These are phyloP conservation scores for Daedalea quercina DNA, from an alignment of 768 basidiomycete species.

Conservation along the genomic window DNA sequence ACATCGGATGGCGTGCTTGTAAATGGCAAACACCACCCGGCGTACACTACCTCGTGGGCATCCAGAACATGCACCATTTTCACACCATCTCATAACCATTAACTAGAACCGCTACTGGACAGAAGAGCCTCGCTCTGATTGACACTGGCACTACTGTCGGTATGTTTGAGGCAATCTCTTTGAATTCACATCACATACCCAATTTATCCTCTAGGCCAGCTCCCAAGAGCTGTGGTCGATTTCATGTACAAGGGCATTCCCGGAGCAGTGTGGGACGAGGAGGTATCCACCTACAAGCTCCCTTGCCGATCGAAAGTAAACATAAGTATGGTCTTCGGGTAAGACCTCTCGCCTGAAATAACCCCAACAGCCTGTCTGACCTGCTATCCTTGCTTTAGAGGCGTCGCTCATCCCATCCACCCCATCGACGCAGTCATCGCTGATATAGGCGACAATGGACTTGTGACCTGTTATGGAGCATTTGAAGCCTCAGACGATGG, in stretches of 20 bases:
- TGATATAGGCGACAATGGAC: not conserved
- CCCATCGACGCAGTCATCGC: not conserved
- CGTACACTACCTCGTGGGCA: no score
- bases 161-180: not conserved
- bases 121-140: not conserved
- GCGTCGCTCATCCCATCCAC: not conserved
- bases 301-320: constrained; percentile 4
- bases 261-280: not conserved
- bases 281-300: not conserved
- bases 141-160: not conserved
- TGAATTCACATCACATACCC: not conserved
- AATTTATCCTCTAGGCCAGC: not conserved
- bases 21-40: no score
- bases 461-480: not conserved
- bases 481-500: not conserved
- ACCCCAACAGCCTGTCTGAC: no score
- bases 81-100: no score
- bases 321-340: constrained; percentile 1
- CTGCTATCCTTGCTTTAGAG: no score
- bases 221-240: not conserved
- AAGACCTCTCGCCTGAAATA: no score
- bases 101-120: not conserved
- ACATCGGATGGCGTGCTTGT: no score
- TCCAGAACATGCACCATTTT: no score
- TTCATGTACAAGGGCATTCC: not conserved